phyloP scores from a whole-genome alignment of 345 rosid genomes.

The Pseudoturritis turrita region DNA sequence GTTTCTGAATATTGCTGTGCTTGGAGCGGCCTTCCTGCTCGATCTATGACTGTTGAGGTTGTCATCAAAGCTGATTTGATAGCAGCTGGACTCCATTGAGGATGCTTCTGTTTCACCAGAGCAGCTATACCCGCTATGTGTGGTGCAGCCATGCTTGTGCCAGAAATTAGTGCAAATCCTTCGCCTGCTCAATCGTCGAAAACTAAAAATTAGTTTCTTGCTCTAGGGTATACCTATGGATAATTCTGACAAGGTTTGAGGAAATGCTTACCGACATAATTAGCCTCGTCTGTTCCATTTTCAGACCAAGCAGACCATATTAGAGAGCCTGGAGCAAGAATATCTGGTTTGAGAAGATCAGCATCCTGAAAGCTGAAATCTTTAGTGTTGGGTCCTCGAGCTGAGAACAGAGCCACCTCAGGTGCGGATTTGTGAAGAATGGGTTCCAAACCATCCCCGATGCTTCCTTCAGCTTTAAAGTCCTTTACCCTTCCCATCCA shows the following conservation, averaged over 20 bases:
- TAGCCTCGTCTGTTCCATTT: slow-evolving; percentile 96
- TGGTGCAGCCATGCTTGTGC: slow-evolving; percentile 99
- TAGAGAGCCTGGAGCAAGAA: slow-evolving; percentile 92
- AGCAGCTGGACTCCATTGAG: slow-evolving; percentile 96
- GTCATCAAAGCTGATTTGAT: slow-evolving; percentile 97
- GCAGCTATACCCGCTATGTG: slow-evolving; percentile 99
- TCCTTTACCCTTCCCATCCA: slow-evolving; percentile 93
- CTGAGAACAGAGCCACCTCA: slow-evolving; percentile 91
- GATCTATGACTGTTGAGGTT: slow-evolving; percentile 69
- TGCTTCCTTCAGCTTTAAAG: slow-evolving; percentile 84
- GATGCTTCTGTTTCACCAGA: slow-evolving; percentile 93
- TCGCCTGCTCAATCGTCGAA: slow-evolving; percentile 57
- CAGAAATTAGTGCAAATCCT: slow-evolving; percentile 92
- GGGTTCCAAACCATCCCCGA: slow-evolving; percentile 92
- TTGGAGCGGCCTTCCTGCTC: slow-evolving; percentile 92
- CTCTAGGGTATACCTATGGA: background rate
- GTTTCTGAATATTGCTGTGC: slow-evolving; percentile 89
- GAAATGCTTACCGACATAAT: slow-evolving; percentile 62
- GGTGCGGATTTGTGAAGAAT: slow-evolving; percentile 98
- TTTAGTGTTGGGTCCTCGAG: slow-evolving; percentile 93
- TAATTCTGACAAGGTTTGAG: background rate
- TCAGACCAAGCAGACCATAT: slow-evolving; percentile 99
- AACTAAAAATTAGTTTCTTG: background rate
- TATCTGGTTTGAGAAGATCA: slow-evolving; percentile 98
- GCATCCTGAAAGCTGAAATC: slow-evolving; percentile 96